These are phyloP conservation scores for Biscogniauxia sp. DNA, from an alignment of 2,329 filamentous ascomycete genomes.

Conservation along the genomic window DNA sequence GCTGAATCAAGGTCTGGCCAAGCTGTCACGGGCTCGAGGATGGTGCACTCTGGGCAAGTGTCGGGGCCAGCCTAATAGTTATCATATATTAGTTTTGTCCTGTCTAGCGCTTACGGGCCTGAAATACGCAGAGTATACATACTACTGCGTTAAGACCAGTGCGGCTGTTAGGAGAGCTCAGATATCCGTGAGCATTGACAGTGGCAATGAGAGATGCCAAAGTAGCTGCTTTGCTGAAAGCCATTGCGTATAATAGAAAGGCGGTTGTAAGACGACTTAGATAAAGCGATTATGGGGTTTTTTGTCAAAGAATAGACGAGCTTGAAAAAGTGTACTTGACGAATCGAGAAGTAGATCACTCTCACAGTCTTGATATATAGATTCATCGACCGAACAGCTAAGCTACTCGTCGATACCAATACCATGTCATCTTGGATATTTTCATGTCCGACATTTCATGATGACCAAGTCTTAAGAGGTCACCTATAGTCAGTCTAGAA, in stretches of 20 bases:
- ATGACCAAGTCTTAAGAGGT: neutral
- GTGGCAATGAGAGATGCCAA: neutral
- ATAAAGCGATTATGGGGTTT: neutral
- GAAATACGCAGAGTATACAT: neutral
- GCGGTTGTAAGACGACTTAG: neutral
- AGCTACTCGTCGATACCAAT: neutral
- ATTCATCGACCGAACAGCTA: neutral
- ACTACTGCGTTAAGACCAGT: neutral
- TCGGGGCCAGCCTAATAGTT: conserved; percentile 45
- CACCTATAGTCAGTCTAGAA: neutral
- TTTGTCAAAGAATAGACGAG: neutral
- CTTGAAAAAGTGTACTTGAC: neutral
- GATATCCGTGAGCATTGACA: neutral
- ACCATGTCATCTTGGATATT: neutral
- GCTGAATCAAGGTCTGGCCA: conserved; percentile 49
- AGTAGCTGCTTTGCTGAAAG: neutral
- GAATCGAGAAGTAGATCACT: neutral
- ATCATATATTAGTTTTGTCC: conserved; percentile 3
- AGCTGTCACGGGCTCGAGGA: conserved; percentile 49
- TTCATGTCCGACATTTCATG: neutral
- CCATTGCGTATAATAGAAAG: neutral
- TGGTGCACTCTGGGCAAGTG: conserved; percentile 53
- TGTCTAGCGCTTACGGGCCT: neutral
- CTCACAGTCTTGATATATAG: neutral
- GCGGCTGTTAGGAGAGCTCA: neutral